phyloP scores from a whole-genome alignment of 192 early-diverging fungal genomes.

The Rhizophagus clarus region DNA sequence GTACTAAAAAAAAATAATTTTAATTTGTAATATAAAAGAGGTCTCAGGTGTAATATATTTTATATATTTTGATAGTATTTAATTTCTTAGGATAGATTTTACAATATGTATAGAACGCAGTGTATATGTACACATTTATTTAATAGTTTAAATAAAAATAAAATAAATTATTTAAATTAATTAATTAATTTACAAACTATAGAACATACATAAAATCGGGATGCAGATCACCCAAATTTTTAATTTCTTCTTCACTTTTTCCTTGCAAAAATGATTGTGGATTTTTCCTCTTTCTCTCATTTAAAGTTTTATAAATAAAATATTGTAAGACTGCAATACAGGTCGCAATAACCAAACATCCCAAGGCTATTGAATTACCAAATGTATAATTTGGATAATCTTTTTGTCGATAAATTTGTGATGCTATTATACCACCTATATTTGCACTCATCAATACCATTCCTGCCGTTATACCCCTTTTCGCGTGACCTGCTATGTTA shows the following conservation, averaged over 20 bases:
- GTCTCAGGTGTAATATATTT: too few species aligned
- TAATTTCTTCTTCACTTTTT: background rate
- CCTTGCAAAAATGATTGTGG: too few species aligned
- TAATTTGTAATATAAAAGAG: too few species aligned
- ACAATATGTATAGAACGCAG: background rate
- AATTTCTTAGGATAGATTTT: too few species aligned
- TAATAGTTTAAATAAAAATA: background rate
- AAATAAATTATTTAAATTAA: too few species aligned
- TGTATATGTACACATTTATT: background rate
- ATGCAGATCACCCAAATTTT: background rate
- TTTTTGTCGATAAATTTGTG: conserved; percentile 69
- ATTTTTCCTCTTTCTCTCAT: too few species aligned
- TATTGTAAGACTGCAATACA: background rate
- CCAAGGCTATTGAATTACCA: conserved; percentile 52
- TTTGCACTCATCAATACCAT: conserved; percentile 72
- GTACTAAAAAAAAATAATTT: too few species aligned
- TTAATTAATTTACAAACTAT: background rate
- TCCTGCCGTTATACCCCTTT: conserved; percentile 67
- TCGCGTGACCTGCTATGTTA: conserved; percentile 71
- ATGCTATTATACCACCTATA: conserved; percentile 75
- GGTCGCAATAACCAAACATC: conserved; percentile 50
- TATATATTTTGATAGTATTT: too few species aligned
- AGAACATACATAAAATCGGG: background rate
- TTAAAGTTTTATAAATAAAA: too few species aligned
- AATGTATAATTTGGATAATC: conserved; percentile 57